Evolutionary conservation across 305 asterid genomes (phyloP), one percentile per base, ranked within the genome.

Genomic region (Fraxinus ornus): DNA sequence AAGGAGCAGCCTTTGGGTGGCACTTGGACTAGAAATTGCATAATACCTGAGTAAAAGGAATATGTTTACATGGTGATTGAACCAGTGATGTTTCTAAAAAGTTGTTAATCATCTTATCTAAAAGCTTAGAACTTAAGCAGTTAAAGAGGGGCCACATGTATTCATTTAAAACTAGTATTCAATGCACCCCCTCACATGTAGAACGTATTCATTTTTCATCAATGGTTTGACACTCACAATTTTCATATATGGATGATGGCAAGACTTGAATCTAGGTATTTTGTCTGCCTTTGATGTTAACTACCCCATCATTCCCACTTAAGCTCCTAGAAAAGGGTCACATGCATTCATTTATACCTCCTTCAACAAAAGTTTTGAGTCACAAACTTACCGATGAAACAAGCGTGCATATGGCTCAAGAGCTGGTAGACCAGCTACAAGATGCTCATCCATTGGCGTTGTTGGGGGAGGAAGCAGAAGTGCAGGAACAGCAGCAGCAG

Each of bases 381-480:
- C 35, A 79, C 26, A 81, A 57, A 68, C 84, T 36, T 84, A 94
- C 98, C 99, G 86, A 87, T 97, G 98, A 87, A 97, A 97, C 83
- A 97, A 88, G 19, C 98, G 97, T 82, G 99, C 98, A 85, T 93
- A 94, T 78, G 99, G 99, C 91, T 97, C 99, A 73, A 97, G 99
- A 21, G 99, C 99, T 44, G 99, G 99, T 75, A 97, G 88, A 76
- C 99, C 99, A 79, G 97, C 97, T 71, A 97, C 99, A 4, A 97
- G 97, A 92, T 97, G 99, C 94, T 97, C 99, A 85, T 97, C 99
- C 98, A 91, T 94, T 44, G 98, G 92, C 32, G 98, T 94, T 47
- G 99, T 94, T 72, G 98, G 98, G 49, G 99, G 99, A 79, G 99
- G 99, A 84, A 97, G 99, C 78, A 97, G 88, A 87, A 97, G 98